Base-by-base conservation (phyloP, 1,284 basidiomycete species). In the Moesziomyces sp. region DNA sequence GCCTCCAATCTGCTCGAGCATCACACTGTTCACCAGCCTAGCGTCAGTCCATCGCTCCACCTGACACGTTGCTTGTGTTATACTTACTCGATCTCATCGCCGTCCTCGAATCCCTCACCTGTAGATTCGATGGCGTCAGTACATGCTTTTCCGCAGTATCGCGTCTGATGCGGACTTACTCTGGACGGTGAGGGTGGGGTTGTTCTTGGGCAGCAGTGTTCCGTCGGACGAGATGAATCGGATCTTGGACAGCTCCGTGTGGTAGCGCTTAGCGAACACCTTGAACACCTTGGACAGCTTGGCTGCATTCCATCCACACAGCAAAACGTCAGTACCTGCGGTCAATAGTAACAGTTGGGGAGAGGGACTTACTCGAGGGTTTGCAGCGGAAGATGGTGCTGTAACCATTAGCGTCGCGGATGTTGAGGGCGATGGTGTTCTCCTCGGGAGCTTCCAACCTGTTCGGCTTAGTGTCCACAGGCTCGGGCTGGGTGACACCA, bases 1-100 rank as follows among this genome's bases (percentile, higher is more conserved):
- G 13, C 65, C 65, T n/a, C 65, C 65, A 8, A 68, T 48, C 59
- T 68, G 65, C 43, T 68, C 65, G 7, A 68, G 42, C 65, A 60
- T 56, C 9, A 62, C 65, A 35, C 52, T 48, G 30, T 18, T 0
- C 30, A 26, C 18, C 19, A 18, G 13, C 11, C 21, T 24, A 24
- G 16, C 24, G 45, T 16, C 19, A 50, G 13, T 3, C 21, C 5
- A 10, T 30, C 6, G 5, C 10, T 47, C 14, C 6, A 1, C n/a
- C 11, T 30, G 0, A 9, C 26, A 10, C 5, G 13, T 30, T 47
- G 19, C 14, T 2, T 2, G 7, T 11, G 24, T 7, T 7, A 4
- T 7, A 62, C 61, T 58, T 46, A 64, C 61, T 64, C 57, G 42
- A 71, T 65, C 46, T 60, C 54, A 9, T 71, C 68, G 0, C 50